Conservation (phyloP, 768 basidiomycete species). For the Panaeolus papilionaceus region DNA sequence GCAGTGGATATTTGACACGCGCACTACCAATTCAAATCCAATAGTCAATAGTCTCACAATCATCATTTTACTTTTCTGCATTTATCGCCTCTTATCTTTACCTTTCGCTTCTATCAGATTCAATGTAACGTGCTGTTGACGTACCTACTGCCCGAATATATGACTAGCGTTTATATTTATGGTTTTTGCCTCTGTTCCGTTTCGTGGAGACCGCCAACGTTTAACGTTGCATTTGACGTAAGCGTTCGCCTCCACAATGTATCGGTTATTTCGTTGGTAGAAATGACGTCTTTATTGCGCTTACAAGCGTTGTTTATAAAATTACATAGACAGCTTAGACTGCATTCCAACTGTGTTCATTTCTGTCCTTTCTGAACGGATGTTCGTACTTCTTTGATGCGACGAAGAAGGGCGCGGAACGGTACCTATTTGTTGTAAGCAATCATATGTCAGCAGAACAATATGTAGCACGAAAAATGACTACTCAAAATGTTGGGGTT, state of each 20-base stretch:
- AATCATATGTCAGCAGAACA: slow-evolving; percentile 3
- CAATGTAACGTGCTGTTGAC: background rate
- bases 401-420: slow-evolving; percentile 2
- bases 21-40: background rate
- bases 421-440: slow-evolving; percentile 1
- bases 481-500: background rate
- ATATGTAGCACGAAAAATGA: background rate
- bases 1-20: slow-evolving; percentile 57
- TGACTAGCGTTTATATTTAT: background rate
- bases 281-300: background rate
- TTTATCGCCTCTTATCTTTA: background rate
- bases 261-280: background rate
- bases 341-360: background rate
- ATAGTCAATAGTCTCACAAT: background rate
- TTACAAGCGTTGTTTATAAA: background rate
- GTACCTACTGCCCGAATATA: background rate
- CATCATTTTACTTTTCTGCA: background rate
- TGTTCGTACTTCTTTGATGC: slow-evolving; percentile 5
- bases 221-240: too few species aligned
- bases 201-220: too few species aligned
- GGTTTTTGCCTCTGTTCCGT: background rate
- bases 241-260: background rate
- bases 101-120: background rate
- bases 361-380: background rate
- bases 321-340: background rate